Evolutionary conservation across 306 rosid genomes (phyloP), one percentile per base, ranked within the genome.

Genomic region (Cicer chorassanicum): DNA sequence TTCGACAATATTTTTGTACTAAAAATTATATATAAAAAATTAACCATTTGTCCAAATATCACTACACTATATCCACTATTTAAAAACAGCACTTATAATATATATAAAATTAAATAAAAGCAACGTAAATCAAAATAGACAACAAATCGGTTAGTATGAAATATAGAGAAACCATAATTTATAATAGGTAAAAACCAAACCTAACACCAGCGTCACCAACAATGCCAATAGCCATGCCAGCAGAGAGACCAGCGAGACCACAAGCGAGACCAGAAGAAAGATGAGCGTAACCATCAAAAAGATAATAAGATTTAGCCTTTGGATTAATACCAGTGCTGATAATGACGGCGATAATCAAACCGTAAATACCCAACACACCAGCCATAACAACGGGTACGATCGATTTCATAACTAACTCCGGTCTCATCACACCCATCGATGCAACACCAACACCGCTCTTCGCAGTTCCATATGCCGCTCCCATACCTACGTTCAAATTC

Each of bases 341-440:
- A 49, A 89, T 89, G 4, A 89, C 92, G 7, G 92, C 92, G 62
- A 89, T 87, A 78, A 89, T 89, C 78, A 89, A 81, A 21, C 95
- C 95, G 55, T 89, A 89, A 54, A 89, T 89, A 59, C 95, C 95
- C 24, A 89, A 72, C n/a, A 89, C 92, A 76, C 92, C 92, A 34
- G 95, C 95, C 92, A 87, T 89, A 6, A 89, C 95, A 61, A 89
- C 95, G 7, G 95, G 95, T 7, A 86, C 92, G 13, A 89, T 89
- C 7, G 95, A 87, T 77, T 88, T 88, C 90, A 88, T 88, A 7
- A 88, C 93, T 19, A 88, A 88, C 70, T 87, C 91, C 1, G 93
- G 90, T 71, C 91, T 81, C 91, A 88, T 91, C 46, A 88, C 95
- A 2, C 92, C 95, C 92, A 89, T 89, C 8, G 92, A 89, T 2